These are phyloP conservation scores for Thymus mandschuricus DNA, from an alignment of 257 asterid genomes.

Conservation along the genomic window DNA sequence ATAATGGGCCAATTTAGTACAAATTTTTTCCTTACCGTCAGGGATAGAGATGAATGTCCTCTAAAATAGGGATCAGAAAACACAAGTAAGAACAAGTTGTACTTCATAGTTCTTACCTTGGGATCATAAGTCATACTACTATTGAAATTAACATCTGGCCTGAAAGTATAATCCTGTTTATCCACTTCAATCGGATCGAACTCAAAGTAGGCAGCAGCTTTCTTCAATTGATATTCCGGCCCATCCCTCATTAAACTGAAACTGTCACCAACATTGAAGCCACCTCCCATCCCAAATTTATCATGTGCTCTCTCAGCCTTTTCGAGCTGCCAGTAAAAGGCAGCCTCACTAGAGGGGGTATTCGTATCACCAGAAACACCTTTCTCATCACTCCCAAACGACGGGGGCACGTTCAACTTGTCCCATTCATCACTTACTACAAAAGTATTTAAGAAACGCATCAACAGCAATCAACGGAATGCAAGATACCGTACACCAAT, in stretches of 20 bases:
- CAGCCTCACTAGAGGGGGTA: conserved; percentile 21
- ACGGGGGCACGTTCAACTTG: conserved; percentile 37
- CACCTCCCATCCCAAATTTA: conserved; percentile 46
- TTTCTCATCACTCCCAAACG: conserved; percentile 53
- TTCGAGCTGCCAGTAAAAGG: conserved; percentile 55
- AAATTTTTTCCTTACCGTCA: neutral
- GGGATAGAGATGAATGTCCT: neutral
- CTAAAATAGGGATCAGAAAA: neutral
- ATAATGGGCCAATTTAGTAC: neutral
- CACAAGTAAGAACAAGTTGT: neutral
- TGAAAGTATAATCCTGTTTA: conserved; percentile 60
- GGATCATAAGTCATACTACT: conserved; percentile 61
- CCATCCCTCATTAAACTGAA: conserved; percentile 60
- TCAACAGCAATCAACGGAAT: neutral
- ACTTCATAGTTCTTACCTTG: conserved; percentile 53
- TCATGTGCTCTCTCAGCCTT: conserved; percentile 54
- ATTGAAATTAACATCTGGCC: conserved; percentile 70
- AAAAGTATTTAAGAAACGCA: neutral
- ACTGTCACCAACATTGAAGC: conserved; percentile 46
- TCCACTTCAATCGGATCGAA: conserved; percentile 61
- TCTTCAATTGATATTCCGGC: conserved; percentile 57
- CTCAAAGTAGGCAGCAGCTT: conserved; percentile 74
- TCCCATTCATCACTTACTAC: conserved; percentile 42
- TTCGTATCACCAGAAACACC: conserved; percentile 42
- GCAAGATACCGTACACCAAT: conserved; percentile 10